These are phyloP conservation scores for Jacaranda copaia DNA, from an alignment of 257 asterid species.

Conservation along the genomic window DNA sequence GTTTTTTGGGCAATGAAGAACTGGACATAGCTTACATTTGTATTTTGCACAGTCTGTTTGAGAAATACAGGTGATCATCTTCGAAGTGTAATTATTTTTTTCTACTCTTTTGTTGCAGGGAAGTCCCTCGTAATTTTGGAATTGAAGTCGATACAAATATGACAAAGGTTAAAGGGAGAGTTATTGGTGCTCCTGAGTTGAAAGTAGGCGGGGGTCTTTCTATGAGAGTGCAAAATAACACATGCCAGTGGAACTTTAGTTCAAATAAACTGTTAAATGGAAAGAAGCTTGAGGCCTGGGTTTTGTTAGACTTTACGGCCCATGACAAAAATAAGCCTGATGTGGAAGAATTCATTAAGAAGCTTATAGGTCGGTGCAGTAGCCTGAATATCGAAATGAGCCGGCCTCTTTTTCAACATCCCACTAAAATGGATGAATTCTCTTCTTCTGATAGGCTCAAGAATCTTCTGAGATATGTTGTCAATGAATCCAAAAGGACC, in stretches of 20 bases:
- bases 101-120: constrained; percentile 40
- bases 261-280: constrained; percentile 53
- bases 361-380: constrained; percentile 40
- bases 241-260: constrained; percentile 72
- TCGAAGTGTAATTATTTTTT: no score
- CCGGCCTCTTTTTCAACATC: constrained; percentile 39
- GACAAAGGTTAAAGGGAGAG: constrained; percentile 63
- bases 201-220: constrained; percentile 45
- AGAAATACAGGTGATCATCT: no score
- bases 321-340: constrained; percentile 7
- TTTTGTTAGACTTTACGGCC: constrained; percentile 58
- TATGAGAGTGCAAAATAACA: constrained; percentile 53
- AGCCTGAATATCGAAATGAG: constrained; percentile 55
- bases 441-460: constrained; percentile 41
- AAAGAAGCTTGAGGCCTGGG: constrained; percentile 63
- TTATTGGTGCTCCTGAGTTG: constrained; percentile 61
- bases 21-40: no score
- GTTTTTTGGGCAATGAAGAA: no score
- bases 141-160: constrained; percentile 48
- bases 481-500: constrained; percentile 30
- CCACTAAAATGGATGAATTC: constrained; percentile 45
- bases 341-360: constrained; percentile 23
- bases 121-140: constrained; percentile 45
- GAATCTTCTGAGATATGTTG: constrained; percentile 40
- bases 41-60: no score